phyloP scores from a whole-genome alignment of 1,139 yeast genomes.

The Candida neerlandica region DNA sequence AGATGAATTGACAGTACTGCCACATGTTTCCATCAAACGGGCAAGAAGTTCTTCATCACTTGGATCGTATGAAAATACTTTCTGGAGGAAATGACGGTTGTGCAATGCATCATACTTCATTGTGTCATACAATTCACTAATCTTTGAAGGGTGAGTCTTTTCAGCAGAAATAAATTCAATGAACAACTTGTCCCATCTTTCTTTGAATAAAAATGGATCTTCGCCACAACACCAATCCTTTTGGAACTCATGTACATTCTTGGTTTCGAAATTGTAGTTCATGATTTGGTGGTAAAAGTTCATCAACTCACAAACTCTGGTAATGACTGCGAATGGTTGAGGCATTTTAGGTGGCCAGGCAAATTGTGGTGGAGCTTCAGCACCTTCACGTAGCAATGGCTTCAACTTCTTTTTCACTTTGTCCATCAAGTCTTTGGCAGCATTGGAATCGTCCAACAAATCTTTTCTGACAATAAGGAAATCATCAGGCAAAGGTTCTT shows the following conservation, averaged over 20 bases:
- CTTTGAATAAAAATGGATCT: constrained; percentile 85
- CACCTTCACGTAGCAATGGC: constrained; percentile 91
- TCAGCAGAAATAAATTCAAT: constrained; percentile 91
- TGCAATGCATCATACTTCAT: constrained; percentile 98
- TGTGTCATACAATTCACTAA: constrained; percentile 94
- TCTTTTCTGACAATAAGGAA: constrained; percentile 85
- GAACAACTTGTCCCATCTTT: constrained; percentile 96
- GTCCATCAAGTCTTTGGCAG: constrained; percentile 97
- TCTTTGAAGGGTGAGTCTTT: constrained; percentile 96
- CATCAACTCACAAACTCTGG: constrained; percentile 94
- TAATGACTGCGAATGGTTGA: constrained; percentile 90
- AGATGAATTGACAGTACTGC: constrained; percentile 59
- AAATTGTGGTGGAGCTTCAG: constrained; percentile 97
- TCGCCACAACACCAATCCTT: constrained; percentile 95
- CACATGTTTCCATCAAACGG: constrained; percentile 40
- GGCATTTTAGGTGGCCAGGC: constrained; percentile 99
- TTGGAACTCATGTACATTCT: constrained; percentile 71
- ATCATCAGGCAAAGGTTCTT: constrained; percentile 71
- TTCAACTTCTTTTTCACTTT: constrained; percentile 95
- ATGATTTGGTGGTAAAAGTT: constrained; percentile 84
- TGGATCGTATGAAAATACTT: constrained; percentile 76
- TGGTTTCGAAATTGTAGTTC: constrained; percentile 75
- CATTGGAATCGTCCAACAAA: constrained; percentile 92
- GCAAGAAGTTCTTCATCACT: constrained; percentile 46
- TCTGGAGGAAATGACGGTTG: constrained; percentile 84